Evolutionary conservation across 805 yeast species (phyloP).

Genomic region (Ogataea zsoltii): DNA sequence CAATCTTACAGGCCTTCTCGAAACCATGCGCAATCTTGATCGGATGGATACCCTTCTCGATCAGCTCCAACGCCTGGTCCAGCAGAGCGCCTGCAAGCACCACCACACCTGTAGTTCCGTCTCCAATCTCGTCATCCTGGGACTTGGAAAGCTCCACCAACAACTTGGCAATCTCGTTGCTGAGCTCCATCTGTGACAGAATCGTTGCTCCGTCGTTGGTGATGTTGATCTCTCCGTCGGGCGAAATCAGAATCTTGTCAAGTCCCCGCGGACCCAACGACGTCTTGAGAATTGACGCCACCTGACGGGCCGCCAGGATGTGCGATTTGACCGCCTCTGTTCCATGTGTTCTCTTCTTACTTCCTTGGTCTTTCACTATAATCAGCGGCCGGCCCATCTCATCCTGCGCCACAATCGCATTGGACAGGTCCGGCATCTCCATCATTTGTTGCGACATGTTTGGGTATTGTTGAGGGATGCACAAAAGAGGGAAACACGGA

Average conservation of each 20-base stretch:
- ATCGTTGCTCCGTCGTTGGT: conserved; percentile 99
- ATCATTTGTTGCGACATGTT: conserved; percentile 32
- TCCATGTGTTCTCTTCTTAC: conserved; percentile 63
- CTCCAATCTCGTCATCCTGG: conserved; percentile 98
- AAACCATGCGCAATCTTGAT: conserved; percentile 95
- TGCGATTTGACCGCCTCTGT: conserved; percentile 83
- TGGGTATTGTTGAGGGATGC: background rate
- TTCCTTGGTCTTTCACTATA: conserved; percentile 80
- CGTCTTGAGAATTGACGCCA: conserved; percentile 87
- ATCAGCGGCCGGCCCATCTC: conserved; percentile 99
- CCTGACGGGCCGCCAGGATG: conserved; percentile 92
- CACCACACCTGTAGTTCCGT: conserved; percentile 98
- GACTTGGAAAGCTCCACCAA: conserved; percentile 91
- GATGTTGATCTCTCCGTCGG: conserved; percentile 96
- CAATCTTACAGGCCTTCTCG: conserved; percentile 94
- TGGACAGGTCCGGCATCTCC: conserved; percentile 88
- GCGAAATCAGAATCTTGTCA: conserved; percentile 91
- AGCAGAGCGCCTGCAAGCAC: conserved; percentile 92
- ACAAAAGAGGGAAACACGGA: background rate
- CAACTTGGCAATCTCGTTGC: conserved; percentile 93
- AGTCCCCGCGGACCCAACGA: conserved; percentile 98
- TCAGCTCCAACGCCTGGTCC: conserved; percentile 91
- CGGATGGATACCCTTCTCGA: conserved; percentile 97
- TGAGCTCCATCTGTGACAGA: conserved; percentile 91
- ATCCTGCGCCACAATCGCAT: conserved; percentile 98